Evolutionary conservation across 1,139 yeast species (phyloP).

Genomic region (Candida mesenterica): DNA sequence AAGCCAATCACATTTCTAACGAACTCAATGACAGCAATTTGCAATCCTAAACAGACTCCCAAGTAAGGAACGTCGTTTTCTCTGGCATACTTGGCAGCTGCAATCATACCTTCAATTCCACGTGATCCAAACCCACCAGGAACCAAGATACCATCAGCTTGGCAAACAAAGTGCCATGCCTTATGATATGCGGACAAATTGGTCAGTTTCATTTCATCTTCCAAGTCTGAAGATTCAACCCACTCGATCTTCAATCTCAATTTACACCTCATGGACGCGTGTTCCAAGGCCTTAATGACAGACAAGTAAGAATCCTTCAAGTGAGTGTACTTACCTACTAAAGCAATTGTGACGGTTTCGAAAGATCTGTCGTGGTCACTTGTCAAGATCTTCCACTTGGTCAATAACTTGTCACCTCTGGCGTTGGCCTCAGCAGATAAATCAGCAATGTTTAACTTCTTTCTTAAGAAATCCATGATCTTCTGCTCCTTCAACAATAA

Average conservation of each 20-base stretch:
- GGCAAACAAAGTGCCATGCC: constrained; percentile 93
- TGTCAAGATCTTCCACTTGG: constrained; percentile 80
- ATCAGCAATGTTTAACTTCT: constrained; percentile 63
- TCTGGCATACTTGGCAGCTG: constrained; percentile 97
- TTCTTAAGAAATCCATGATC: constrained; percentile 69
- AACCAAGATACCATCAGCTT: constrained; percentile 94
- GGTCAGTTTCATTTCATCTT: constrained; percentile 59
- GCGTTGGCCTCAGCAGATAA: constrained; percentile 52
- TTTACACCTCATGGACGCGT: constrained; percentile 85
- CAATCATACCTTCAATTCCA: constrained; percentile 97
- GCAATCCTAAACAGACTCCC: constrained; percentile 97
- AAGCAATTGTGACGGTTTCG: constrained; percentile 88
- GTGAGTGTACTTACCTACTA: constrained; percentile 96
- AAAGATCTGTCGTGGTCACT: constrained; percentile 74
- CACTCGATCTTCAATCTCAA: constrained; percentile 85
- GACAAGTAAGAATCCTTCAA: constrained; percentile 93
- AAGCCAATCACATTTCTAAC: constrained; percentile 78
- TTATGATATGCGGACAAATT: constrained; percentile 82
- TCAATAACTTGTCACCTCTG: constrained; percentile 68
- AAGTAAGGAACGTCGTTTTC: constrained; percentile 89
- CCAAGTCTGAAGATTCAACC: constrained; percentile 94
- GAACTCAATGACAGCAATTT: constrained; percentile 93
- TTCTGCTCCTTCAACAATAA: constrained; percentile 83
- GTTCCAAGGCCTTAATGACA: constrained; percentile 93
- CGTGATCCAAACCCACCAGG: constrained; percentile 98